Evolutionary conservation across 805 yeast genomes (phyloP).

Genomic region (Hanseniaspora clermontiae): DNA sequence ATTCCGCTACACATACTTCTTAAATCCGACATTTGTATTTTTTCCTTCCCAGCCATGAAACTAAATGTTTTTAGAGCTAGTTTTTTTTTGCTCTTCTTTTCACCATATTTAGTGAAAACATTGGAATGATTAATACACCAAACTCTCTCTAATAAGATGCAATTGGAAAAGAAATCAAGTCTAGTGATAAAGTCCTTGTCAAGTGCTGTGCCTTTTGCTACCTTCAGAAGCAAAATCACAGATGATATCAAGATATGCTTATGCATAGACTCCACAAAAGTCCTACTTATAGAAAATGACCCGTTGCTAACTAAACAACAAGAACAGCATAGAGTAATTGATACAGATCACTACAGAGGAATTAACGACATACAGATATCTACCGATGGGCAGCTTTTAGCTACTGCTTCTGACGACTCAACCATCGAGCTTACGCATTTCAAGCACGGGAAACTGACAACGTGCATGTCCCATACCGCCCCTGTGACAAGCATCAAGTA

Average conservation of each 20-base stretch:
- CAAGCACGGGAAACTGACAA: slow-evolving; percentile 31
- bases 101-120: not conserved
- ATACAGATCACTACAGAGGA: slow-evolving; percentile 53
- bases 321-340: not conserved
- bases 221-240: not conserved
- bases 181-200: not conserved
- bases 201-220: not conserved
- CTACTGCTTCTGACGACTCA: slow-evolving; percentile 78
- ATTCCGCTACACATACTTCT: not conserved
- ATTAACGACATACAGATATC: slow-evolving; percentile 68
- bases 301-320: not conserved
- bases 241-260: not conserved
- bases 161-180: not conserved
- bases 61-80: no score
- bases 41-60: no score
- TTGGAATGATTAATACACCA: not conserved
- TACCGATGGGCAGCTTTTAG: slow-evolving; percentile 58
- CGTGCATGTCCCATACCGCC: slow-evolving; percentile 67
- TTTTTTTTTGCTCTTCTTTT: not conserved
- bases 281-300: slow-evolving; percentile 8
- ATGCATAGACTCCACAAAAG: not conserved
- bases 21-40: not conserved
- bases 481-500: slow-evolving; percentile 65
- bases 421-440: slow-evolving; percentile 66
- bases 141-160: not conserved